Percentiles rank a stretch among this genome's conserved stretches.
Conservation (phyloP, 495 filamentous ascomycete genomes). For the Hypoxylon subgilvum region DNA sequence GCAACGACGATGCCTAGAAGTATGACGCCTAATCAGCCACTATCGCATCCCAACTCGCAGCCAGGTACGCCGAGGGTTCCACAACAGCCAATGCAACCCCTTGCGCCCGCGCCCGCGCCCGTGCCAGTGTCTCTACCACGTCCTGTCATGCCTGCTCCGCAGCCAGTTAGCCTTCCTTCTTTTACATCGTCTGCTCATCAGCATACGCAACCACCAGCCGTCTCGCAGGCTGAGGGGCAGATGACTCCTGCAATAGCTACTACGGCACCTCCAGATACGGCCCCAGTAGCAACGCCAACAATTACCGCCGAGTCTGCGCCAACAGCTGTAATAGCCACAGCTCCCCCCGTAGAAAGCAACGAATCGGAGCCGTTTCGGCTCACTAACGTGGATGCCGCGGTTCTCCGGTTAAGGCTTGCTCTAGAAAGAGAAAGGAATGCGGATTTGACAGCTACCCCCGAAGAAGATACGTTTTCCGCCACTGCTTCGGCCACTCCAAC, state of each 20-base stretch:
- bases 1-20: constrained; percentile 26
- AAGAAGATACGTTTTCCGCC: constrained; percentile 18
- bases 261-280: constrained; percentile 9
- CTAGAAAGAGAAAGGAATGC: constrained; percentile 34
- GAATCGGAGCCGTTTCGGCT: constrained; percentile 28
- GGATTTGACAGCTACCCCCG: constrained; percentile 12
- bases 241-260: constrained; percentile 8
- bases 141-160: constrained; percentile 41
- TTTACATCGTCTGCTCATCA: constrained; percentile 35
- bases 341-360: constrained; percentile 1
- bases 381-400: constrained; percentile 36
- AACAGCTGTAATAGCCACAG: neutral
- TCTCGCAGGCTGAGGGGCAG: constrained; percentile 13
- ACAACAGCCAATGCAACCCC: constrained; percentile 17
- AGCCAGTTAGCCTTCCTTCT: constrained; percentile 42
- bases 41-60: constrained; percentile 27
- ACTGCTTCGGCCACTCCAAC: constrained; percentile 18
- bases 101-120: constrained; percentile 7
- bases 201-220: constrained; percentile 22
- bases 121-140: constrained; percentile 27
- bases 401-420: constrained; percentile 36
- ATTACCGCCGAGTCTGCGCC: neutral
- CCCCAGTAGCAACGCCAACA: neutral
- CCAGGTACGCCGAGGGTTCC: constrained; percentile 24
- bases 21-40: constrained; percentile 25